Conservation (phyloP, 495 filamentous ascomycete species). For the Penicillium nucicola region DNA sequence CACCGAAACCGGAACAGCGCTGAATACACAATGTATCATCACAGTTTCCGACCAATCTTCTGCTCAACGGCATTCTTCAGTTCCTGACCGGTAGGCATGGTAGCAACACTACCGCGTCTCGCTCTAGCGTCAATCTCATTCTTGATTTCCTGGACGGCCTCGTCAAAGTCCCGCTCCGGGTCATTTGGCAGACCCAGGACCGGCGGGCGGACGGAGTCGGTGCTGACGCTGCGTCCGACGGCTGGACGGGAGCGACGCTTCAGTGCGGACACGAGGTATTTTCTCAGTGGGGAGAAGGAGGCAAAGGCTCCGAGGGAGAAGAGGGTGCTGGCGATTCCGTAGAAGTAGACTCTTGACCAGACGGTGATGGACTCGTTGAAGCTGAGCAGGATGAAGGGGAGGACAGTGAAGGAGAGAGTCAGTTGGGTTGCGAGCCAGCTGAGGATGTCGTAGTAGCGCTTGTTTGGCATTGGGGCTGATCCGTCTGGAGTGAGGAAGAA, state of each 20-base stretch:
- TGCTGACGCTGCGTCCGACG: conserved; percentile 22
- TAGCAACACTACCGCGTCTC: conserved; percentile 48
- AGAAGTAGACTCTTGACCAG: conserved; percentile 90
- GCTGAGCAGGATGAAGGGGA: conserved; percentile 79
- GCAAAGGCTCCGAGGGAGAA: conserved; percentile 70
- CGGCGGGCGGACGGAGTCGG: conserved; percentile 43
- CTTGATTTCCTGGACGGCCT: conserved; percentile 72
- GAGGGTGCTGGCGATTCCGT: conserved; percentile 66
- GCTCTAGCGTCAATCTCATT: conserved; percentile 62
- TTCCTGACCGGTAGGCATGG: conserved; percentile 45
- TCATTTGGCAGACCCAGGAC: conserved; percentile 77
- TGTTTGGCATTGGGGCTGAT: conserved; percentile 59
- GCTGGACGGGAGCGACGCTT: conserved; percentile 52
- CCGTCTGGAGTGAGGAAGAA: conserved; percentile 84
- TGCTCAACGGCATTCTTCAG: conserved; percentile 45
- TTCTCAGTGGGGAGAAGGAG: conserved; percentile 62
- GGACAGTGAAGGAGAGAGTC: conserved; percentile 74
- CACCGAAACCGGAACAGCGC: too few species aligned
- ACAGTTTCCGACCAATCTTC: conserved; percentile 42
- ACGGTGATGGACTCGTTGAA: conserved; percentile 63
- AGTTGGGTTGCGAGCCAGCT: conserved; percentile 80
- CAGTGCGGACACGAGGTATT: conserved; percentile 53
- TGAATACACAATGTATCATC: too few species aligned
- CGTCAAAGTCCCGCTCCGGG: conserved; percentile 71
- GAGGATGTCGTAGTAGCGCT: conserved; percentile 82